phyloP scores from a whole-genome alignment of 2,329 filamentous ascomycete genomes.

The Talaromyces amestolkiae region DNA sequence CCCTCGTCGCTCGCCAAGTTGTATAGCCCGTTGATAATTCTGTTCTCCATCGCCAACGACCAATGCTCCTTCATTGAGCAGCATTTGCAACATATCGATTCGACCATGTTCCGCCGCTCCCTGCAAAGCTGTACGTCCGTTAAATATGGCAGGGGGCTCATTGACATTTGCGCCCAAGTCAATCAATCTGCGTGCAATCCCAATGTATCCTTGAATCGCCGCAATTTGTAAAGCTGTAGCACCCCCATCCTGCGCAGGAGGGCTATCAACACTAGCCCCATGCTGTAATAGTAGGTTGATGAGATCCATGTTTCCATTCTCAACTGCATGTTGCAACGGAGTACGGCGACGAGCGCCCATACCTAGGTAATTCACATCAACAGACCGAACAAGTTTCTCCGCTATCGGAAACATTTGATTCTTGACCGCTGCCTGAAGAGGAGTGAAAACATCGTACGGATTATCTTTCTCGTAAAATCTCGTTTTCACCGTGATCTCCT shows the following conservation, averaged over 20 bases:
- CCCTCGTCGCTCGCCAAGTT: not conserved
- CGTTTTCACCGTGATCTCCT: not conserved
- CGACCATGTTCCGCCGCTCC: conserved; percentile 25
- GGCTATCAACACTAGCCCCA: conserved; percentile 20
- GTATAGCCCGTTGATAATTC: not conserved
- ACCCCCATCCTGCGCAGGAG: not conserved
- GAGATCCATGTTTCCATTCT: conserved; percentile 6
- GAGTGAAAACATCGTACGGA: not conserved
- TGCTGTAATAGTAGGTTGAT: not conserved
- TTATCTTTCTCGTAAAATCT: not conserved
- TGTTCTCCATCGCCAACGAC: not conserved
- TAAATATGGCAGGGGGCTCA: not conserved
- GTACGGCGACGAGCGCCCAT: not conserved
- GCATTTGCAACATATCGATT: conserved; percentile 19
- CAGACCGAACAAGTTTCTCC: not conserved
- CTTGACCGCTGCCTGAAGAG: not conserved
- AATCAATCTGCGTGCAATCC: not conserved
- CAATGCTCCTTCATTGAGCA: conserved; percentile 15
- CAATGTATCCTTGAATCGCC: not conserved
- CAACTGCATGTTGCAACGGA: not conserved
- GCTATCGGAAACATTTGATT: not conserved
- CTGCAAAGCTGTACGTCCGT: conserved; percentile 26
- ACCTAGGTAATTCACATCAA: not conserved
- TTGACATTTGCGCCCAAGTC: not conserved
- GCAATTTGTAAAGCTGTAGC: not conserved